Conservation (phyloP, 768 basidiomycete species). For the Daedalea quercina region DNA sequence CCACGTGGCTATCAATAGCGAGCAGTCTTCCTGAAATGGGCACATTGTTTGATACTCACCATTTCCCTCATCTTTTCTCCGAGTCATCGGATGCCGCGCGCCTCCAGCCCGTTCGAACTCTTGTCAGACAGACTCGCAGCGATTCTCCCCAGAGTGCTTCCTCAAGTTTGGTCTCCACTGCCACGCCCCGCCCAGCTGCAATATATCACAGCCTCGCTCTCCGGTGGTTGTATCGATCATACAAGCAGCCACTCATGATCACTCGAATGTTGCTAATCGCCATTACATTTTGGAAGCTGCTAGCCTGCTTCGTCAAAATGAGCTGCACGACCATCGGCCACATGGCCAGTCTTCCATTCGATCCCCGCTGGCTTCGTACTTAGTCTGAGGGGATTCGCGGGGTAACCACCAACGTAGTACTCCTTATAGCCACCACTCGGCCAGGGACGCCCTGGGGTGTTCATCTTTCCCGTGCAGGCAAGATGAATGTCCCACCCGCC, state of each 20-base stretch:
- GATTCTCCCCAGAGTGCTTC: not conserved
- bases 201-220: no score
- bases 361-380: not conserved
- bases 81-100: not conserved
- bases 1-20: slow-evolving; percentile 4
- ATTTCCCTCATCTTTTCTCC: not conserved
- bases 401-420: no score
- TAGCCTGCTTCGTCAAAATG: not conserved
- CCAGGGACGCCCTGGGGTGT: not conserved
- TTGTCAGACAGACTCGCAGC: not conserved
- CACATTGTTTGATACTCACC: slow-evolving; percentile 3
- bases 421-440: not conserved
- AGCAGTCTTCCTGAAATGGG: not conserved
- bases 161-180: no score
- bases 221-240: no score
- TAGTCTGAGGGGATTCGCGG: no score
- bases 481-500: not conserved
- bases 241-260: not conserved
- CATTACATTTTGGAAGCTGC: not conserved
- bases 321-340: not conserved
- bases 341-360: not conserved
- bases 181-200: no score
- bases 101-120: not conserved
- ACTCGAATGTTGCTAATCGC: not conserved
- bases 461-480: not conserved